Percentiles rank a stretch among this genome's conserved stretches.
These are phyloP conservation scores for Aspergillus aculeatus DNA, from an alignment of 2,329 filamentous ascomycete species.

Conservation along the genomic window DNA sequence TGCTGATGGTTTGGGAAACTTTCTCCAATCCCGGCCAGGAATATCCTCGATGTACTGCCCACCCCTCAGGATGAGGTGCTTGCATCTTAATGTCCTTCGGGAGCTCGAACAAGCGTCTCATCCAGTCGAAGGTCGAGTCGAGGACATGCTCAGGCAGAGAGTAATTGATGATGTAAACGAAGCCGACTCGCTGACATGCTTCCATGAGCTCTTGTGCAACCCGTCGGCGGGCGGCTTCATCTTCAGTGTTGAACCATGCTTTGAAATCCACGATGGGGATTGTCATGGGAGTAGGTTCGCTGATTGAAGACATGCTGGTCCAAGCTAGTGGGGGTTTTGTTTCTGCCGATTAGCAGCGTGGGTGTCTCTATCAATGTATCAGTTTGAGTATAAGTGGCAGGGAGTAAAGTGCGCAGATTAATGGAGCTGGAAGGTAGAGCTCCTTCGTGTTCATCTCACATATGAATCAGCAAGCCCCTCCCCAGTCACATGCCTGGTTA, in stretches of 20 bases:
- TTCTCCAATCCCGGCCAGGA: slow-evolving; percentile 57
- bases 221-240: slow-evolving; percentile 27
- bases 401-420: not conserved
- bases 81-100: slow-evolving; percentile 48
- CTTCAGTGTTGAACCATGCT: slow-evolving; percentile 32
- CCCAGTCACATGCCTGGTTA: not conserved
- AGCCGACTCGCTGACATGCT: slow-evolving; percentile 48
- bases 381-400: not conserved
- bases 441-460: not conserved
- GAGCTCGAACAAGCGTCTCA: slow-evolving; percentile 47
- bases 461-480: not conserved
- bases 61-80: slow-evolving; percentile 51
- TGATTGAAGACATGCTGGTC: not conserved
- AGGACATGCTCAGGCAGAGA: slow-evolving; percentile 41
- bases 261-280: slow-evolving; percentile 45
- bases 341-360: not conserved
- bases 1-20: slow-evolving; percentile 48
- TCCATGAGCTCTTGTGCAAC: slow-evolving; percentile 42
- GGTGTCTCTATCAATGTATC: not conserved
- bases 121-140: slow-evolving; percentile 46
- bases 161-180: slow-evolving; percentile 51
- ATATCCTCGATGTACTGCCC: slow-evolving; percentile 55
- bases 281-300: slow-evolving; percentile 12
- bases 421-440: not conserved
- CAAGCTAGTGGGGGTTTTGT: not conserved